phyloP scores from a whole-genome alignment of 2,329 filamentous ascomycete genomes.

The Balansia obtecta region DNA sequence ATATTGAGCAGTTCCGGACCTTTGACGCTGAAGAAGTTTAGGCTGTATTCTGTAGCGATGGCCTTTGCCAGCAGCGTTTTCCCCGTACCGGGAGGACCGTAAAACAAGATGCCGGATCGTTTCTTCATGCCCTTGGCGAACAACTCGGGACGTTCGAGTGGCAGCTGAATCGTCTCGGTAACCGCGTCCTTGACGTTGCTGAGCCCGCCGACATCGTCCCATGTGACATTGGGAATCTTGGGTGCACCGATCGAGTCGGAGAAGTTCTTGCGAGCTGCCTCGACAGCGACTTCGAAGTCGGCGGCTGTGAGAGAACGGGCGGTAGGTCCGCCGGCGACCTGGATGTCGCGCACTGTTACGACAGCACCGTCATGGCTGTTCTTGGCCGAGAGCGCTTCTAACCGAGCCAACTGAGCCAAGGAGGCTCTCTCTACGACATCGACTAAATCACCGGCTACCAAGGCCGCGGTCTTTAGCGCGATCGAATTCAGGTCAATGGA shows the following conservation, averaged over 20 bases:
- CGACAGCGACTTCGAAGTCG: slow-evolving; percentile 88
- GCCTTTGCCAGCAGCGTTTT: slow-evolving; percentile 90
- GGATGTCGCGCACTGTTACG: slow-evolving; percentile 68
- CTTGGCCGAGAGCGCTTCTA: slow-evolving; percentile 56
- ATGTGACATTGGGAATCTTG: slow-evolving; percentile 93
- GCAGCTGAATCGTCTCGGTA: slow-evolving; percentile 89
- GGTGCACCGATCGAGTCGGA: slow-evolving; percentile 94
- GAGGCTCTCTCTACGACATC: slow-evolving; percentile 88
- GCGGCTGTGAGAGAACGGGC: slow-evolving; percentile 66
- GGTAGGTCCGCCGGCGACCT: slow-evolving; percentile 71
- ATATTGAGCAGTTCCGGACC: slow-evolving; percentile 86
- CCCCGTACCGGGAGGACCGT: slow-evolving; percentile 80
- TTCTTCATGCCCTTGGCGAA: slow-evolving; percentile 99
- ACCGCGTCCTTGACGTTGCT: slow-evolving; percentile 95
- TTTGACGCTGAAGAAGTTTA: slow-evolving; percentile 92
- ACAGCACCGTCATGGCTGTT: slow-evolving; percentile 22
- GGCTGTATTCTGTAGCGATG: slow-evolving; percentile 83
- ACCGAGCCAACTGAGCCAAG: slow-evolving; percentile 60
- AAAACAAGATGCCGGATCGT: slow-evolving; percentile 84
- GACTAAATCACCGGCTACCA: slow-evolving; percentile 87
- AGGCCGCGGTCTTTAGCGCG: slow-evolving; percentile 86
- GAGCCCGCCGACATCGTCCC: slow-evolving; percentile 90
- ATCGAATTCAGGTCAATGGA: slow-evolving; percentile 76
- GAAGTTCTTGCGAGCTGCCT: slow-evolving; percentile 94
- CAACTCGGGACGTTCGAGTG: slow-evolving; percentile 79